Base-by-base conservation (phyloP, 257 asterid genomes). In the Penstemon davidsonii region DNA sequence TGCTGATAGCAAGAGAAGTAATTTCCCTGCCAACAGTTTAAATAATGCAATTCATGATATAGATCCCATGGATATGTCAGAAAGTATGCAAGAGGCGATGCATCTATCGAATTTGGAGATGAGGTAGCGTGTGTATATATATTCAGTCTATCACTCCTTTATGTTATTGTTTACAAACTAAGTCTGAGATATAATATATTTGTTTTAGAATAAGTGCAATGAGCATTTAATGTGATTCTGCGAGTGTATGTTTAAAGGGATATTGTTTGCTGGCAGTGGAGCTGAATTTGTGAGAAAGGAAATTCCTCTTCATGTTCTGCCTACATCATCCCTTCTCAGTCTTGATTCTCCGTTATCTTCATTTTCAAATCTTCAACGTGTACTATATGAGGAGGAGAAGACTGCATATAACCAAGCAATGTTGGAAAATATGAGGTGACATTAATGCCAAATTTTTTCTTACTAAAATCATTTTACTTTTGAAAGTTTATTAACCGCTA, bases 31-130 rank as follows among this genome's bases (percentile, higher is more conserved):
- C 62, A 87, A 66, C 77, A 83, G 68, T 75, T 76, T 81, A 68
- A 78, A 73, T 42, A 79, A 75, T 78, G 86, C 85, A 25, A 69
- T 79, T 67, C 77, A 64, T 66, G 97, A 89, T 75, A 52, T 85
- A 74, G 98, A 94, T 76, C 95, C 92, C 41, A 86, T 89, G 98
- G 99, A 94, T 78, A 84, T 91, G 91, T 84, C 98, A 37, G 98
- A 94, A 60, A 82, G 99, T 75, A 89, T 94, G 99, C 98, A 94
- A 76, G 99, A 94, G 81, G 99, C 99, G 4, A 86, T 94, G 96
- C 97, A 89, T 79, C 89, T 91, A 58, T 94, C 99, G 8, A 89
- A 75, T 81, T 75, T 94, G 87, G 99, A 94, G 86, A 87, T 87
- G 95, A 94, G 99, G 99, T 94, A 91, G 86, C 62, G 55, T 78